Evolutionary conservation across 495 filamentous ascomycete species (phyloP).

Genomic region (Hypoxylon subgilvum): DNA sequence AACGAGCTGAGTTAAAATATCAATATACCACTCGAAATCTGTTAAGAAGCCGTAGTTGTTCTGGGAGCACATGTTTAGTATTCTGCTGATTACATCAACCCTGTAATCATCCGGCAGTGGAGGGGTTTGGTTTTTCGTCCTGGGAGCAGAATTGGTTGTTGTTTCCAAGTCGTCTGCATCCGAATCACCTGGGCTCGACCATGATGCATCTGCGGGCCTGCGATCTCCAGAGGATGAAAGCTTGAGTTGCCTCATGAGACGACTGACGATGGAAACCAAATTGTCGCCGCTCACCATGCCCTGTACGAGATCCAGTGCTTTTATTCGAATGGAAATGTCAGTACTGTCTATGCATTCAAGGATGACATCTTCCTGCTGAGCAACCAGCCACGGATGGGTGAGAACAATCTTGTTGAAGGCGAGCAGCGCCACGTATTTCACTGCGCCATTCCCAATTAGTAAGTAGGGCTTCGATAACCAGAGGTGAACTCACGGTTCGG

Average conservation of each 20-base stretch:
- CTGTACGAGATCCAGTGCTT: conserved; percentile 87
- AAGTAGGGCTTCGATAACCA: not conserved
- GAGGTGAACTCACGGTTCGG: conserved; percentile 74
- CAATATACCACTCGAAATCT: conserved; percentile 98
- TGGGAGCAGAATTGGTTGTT: conserved; percentile 44
- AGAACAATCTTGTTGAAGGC: conserved; percentile 93
- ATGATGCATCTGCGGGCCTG: conserved; percentile 39
- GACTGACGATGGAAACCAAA: conserved; percentile 79
- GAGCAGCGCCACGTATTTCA: conserved; percentile 95
- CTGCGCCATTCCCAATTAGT: conserved; percentile 51
- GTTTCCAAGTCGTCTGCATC: conserved; percentile 64
- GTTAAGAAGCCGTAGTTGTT: conserved; percentile 82
- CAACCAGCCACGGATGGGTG: conserved; percentile 84
- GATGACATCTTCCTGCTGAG: conserved; percentile 92
- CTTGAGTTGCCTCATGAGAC: conserved; percentile 81
- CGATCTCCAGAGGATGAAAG: conserved; percentile 52
- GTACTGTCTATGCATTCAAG: conserved; percentile 92
- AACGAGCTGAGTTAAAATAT: conserved; percentile 80
- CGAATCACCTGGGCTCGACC: conserved; percentile 50
- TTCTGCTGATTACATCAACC: conserved; percentile 74
- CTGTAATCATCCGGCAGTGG: conserved; percentile 82
- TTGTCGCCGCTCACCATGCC: conserved; percentile 90
- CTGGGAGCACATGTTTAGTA: conserved; percentile 89
- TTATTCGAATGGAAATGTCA: conserved; percentile 94
- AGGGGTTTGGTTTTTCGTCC: conserved; percentile 43